Evolutionary conservation across 768 basidiomycete genomes (phyloP), one percentile per base, ranked within the genome.

Genomic region (Tulasnella sp.): DNA sequence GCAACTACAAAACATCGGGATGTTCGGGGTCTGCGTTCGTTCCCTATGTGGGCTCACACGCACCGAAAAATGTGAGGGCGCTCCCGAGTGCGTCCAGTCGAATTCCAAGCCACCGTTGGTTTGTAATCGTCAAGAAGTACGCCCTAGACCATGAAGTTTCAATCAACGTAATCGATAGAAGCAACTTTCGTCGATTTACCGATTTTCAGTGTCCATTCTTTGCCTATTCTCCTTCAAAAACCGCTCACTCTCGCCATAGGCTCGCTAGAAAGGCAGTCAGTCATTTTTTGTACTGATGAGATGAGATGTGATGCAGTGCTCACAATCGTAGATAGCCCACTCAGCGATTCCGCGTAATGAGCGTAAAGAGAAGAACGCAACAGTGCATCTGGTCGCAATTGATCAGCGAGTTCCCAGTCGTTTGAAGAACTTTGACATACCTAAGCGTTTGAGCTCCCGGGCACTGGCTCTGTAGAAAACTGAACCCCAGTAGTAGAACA

Each of bases 81-180:
- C 80, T 82, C 19, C 95, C 94, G 32, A 97, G 84, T 75, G 90
- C 87, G 79, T 96, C 95, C n/a, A 97, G 84, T 5, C 95, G 88
- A 62, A 96, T 86, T 68, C 90, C 92, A 35, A 98, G 88, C 94
- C 91, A 95, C 67, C 90, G 84, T 86, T 88, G 75, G 74, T 76
- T 65, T 11, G 71, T 72, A 64, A 62, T n/a, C 59, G 74, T 74
- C 64, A 52, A 42, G 67, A 59, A 62, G 17, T 59, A 39, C 9
- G 59, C n/a, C 17, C 35, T 29, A 32, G 17, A 1, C n/a, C 6
- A 62, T 65, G 44, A 7, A 71, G 22, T 29, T 73, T 74, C 64
- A 67, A 86, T 87, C 80, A 68, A 44, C n/a, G 12, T 67, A 16
- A 41, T n/a, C 17, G 8, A 42, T 4, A 7, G 7, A 26, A 14